A percentile compares a stretch with the other conserved stretches of the same genome.
Evolutionary conservation across 176 grass and related monocot species (phyloP).

Genomic region (Tuctoria greenei): DNA sequence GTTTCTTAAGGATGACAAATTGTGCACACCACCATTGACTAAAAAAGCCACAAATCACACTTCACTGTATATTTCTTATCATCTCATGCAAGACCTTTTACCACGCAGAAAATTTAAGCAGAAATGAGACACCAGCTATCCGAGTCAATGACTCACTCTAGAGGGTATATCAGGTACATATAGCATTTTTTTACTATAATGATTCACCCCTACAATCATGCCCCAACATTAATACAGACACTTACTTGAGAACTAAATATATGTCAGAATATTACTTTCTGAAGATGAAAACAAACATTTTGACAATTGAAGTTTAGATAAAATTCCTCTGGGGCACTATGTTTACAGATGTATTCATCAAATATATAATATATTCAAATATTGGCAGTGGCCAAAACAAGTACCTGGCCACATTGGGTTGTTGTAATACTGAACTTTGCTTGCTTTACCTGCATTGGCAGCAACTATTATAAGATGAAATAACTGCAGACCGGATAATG

Average conservation of each 20-base stretch:
- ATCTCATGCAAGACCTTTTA: no score
- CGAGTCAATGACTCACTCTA: no score
- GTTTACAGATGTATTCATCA: background rate
- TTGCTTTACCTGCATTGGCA: conserved; percentile 56
- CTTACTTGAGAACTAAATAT: conserved; percentile 6
- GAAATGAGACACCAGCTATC: no score
- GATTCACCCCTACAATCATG: background rate
- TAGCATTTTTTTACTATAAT: no score
- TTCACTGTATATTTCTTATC: no score
- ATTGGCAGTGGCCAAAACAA: background rate
- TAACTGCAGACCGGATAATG: conserved; percentile 8
- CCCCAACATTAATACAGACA: background rate
- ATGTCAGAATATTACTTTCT: background rate
- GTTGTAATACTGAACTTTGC: conserved; percentile 83
- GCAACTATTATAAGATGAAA: conserved; percentile 7
- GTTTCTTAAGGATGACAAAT: no score
- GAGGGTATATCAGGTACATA: no score
- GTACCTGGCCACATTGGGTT: conserved; percentile 99
- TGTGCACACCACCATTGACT: no score
- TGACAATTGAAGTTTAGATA: background rate
- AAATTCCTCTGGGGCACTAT: background rate
- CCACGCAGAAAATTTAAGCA: no score
- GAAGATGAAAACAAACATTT: background rate
- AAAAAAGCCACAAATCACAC: no score
- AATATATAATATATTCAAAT: background rate